phyloP scores from a whole-genome alignment of 1,284 basidiomycete species.

The Uromyces viciae-fabae region DNA sequence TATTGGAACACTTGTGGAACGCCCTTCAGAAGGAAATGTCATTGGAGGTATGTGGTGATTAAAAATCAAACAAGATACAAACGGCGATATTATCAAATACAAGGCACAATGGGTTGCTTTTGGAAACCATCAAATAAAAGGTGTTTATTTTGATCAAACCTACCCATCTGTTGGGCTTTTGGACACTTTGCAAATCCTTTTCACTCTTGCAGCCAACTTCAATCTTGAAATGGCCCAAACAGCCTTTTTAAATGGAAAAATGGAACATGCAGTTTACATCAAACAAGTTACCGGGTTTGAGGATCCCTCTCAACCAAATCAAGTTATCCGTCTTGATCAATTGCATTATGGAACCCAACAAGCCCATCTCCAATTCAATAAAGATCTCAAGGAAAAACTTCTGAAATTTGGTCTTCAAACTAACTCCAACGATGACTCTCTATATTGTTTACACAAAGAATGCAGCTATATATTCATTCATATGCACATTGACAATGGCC shows the following conservation, averaged over 20 bases:
- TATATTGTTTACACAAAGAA: not conserved
- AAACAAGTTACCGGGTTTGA: not conserved
- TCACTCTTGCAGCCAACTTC: not conserved
- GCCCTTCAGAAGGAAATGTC: not conserved
- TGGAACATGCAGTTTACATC: not conserved
- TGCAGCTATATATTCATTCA: not conserved
- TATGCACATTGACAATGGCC: not conserved
- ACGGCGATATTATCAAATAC: slow-evolving; percentile 5
- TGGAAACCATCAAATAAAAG: slow-evolving; percentile 7
- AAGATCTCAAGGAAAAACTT: not conserved
- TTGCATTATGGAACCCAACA: not conserved
- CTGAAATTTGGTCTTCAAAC: not conserved
- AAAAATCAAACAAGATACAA: not conserved
- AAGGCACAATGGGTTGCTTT: slow-evolving; percentile 2
- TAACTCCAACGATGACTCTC: not conserved
- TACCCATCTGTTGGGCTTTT: not conserved
- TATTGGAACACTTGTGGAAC: not conserved
- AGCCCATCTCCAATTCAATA: slow-evolving; percentile 9
- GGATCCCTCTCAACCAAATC: not conserved
- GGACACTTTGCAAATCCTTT: not conserved
- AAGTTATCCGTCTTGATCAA: not conserved
- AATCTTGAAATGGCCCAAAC: slow-evolving; percentile 7
- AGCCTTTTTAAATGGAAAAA: not conserved
- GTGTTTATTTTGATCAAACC: slow-evolving; percentile 6
- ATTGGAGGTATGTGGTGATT: slow-evolving; percentile 26